Evolutionary conservation across 2,329 filamentous ascomycete species (phyloP).

Genomic region (Phaeosphaeria sp.): DNA sequence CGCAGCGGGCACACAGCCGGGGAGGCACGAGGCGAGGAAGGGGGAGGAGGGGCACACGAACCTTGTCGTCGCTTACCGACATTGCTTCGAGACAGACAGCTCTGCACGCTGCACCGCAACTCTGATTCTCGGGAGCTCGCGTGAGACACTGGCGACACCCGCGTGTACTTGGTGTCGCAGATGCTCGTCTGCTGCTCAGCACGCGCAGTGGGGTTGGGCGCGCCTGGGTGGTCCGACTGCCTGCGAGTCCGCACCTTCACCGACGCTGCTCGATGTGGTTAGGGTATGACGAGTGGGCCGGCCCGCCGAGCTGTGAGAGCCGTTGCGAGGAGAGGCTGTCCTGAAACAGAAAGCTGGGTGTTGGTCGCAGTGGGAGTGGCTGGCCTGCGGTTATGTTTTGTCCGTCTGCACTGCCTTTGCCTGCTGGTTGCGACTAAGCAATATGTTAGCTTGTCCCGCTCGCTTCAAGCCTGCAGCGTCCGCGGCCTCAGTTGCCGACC

Average conservation of each 20-base stretch:
- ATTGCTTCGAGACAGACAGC: slow-evolving; percentile 23
- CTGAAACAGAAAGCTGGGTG: slow-evolving; percentile 7
- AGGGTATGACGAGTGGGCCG: slow-evolving; percentile 44
- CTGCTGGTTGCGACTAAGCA: slow-evolving; percentile 3
- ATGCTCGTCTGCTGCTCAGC: slow-evolving; percentile 12
- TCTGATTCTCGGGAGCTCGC: slow-evolving; percentile 11
- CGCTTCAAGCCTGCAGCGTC: slow-evolving; percentile 26
- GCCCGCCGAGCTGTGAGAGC: slow-evolving; percentile 36
- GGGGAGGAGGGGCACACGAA: slow-evolving; percentile 43
- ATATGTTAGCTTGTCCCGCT: slow-evolving; percentile 28
- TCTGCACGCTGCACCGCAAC: slow-evolving; percentile 14
- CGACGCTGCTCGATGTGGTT: slow-evolving; percentile 28
- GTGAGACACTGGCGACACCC: slow-evolving; percentile 27
- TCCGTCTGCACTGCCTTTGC: background rate
- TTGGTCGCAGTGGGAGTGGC: slow-evolving; percentile 1
- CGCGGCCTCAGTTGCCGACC: slow-evolving; percentile 34
- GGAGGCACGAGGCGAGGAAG: slow-evolving; percentile 12
- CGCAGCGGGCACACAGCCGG: slow-evolving; percentile 15
- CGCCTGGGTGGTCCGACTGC: slow-evolving; percentile 23
- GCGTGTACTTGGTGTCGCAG: slow-evolving; percentile 28
- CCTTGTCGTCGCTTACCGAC: slow-evolving; percentile 48
- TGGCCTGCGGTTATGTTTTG: slow-evolving; percentile 4
- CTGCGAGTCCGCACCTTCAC: slow-evolving; percentile 26
- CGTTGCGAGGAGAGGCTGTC: slow-evolving; percentile 14
- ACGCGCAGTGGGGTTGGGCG: slow-evolving; percentile 26